These are phyloP conservation scores for Pseudocercospora fijiensis DNA, from an alignment of 2,329 filamentous ascomycete species.

Conservation along the genomic window DNA sequence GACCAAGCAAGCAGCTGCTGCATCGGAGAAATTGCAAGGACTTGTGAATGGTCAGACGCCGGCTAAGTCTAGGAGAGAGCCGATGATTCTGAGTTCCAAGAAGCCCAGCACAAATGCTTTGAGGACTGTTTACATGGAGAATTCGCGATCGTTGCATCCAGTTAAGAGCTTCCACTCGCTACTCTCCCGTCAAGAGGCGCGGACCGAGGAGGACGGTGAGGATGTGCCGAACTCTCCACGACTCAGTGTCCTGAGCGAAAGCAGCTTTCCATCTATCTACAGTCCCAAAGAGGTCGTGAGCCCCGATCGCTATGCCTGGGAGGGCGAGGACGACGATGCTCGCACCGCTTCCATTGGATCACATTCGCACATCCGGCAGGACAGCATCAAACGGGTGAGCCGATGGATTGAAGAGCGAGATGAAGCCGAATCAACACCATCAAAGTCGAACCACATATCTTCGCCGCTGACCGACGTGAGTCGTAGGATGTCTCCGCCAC, in stretches of 20 bases:
- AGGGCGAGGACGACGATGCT: conserved; percentile 26
- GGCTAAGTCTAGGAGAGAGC: conserved; percentile 32
- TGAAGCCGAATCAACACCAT: conserved; percentile 32
- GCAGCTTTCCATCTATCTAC: conserved; percentile 42
- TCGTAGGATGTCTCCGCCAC: conserved; percentile 9
- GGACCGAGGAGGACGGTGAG: conserved; percentile 28
- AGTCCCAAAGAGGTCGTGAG: conserved; percentile 32
- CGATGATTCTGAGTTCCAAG: conserved; percentile 34
- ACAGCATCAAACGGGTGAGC: conserved; percentile 40
- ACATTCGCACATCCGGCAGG: conserved; percentile 28
- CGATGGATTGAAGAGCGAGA: conserved; percentile 40
- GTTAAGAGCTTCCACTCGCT: conserved; percentile 41
- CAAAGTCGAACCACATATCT: conserved; percentile 32
- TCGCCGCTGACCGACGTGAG: conserved; percentile 22
- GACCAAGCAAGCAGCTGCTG: conserved; percentile 24
- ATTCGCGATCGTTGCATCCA: conserved; percentile 32
- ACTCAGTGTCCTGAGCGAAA: conserved; percentile 41
- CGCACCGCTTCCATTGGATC: conserved; percentile 13
- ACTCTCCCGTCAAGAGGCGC: conserved; percentile 34
- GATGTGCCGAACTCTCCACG: conserved; percentile 37
- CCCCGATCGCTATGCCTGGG: conserved; percentile 34
- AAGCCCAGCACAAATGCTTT: conserved; percentile 39
- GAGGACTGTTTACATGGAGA: conserved; percentile 38
- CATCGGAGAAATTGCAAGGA: conserved; percentile 27
- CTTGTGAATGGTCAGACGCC: conserved; percentile 28